Base-by-base conservation (phyloP, 139 green algal genomes). In the Spirogloea muscicola region DNA sequence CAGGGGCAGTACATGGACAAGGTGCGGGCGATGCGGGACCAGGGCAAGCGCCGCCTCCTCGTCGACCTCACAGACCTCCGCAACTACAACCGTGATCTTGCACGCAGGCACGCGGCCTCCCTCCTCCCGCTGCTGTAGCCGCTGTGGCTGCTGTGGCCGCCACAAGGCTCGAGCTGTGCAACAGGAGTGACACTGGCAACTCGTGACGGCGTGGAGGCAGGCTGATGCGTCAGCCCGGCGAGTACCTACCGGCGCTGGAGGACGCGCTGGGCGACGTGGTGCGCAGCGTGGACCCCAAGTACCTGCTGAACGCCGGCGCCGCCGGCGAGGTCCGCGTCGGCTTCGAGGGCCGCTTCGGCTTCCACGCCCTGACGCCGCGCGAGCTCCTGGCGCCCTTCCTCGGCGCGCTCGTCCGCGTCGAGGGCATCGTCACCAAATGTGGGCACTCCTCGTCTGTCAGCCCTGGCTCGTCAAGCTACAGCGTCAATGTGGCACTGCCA, bases 381-480 rank as follows among this genome's bases (percentile, higher is more conserved):
- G 72, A 92, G 42, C 86, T 99, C 9, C 85, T 88, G 3, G 89
- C 88, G 1, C 42, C 66, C 13, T 86, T 90, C 58, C 76, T 98
- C 42, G 86, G 85, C 80, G 85, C 91, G 77, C 78, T 98, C 43
- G 93, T 98, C 1, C 82, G 77, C 51, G 86, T 98, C 42, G 90
- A 95, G 39, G 94, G 94, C 75, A 98, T 99, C 68, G 91, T 99
- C 1, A 99, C 94, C 37, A 92, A 92, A 72, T 90, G 82, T 83
- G 21, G 68, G 74, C 62, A 34, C 1, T n/a, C n/a, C n/a, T n/a
- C n/a, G n/a, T n/a, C n/a, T n/a, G n/a, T n/a, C n/a, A n/a, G n/a
- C n/a, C n/a, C n/a, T n/a, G n/a, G n/a, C n/a, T n/a, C n/a, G n/a
- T n/a, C n/a, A n/a, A n/a, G n/a, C n/a, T n/a, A n/a, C n/a, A n/a